A percentile compares a stretch with the other conserved stretches of the same genome.
Evolutionary conservation across 306 rosid species (phyloP).

Genomic region (Luffa aegyptiaca): DNA sequence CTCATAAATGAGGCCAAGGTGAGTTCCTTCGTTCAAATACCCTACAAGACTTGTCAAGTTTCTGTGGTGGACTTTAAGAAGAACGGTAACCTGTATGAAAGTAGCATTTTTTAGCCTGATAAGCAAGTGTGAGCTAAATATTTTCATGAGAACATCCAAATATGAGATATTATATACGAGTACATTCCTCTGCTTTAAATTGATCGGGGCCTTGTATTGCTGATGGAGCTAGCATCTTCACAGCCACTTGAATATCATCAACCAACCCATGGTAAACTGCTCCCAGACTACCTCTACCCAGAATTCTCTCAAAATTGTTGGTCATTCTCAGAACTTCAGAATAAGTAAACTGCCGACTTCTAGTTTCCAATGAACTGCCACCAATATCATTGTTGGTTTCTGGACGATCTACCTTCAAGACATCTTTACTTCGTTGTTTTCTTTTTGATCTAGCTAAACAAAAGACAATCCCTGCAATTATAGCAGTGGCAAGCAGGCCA

Average conservation of each 20-base stretch:
- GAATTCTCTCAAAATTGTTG: slow-evolving; percentile 24
- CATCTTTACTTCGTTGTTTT: slow-evolving; percentile 5
- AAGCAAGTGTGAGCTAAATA: background rate
- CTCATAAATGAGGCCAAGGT: slow-evolving; percentile 17
- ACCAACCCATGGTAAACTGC: slow-evolving; percentile 34
- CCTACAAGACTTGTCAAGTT: slow-evolving; percentile 24
- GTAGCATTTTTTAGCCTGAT: background rate
- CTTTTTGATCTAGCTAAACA: slow-evolving; percentile 14
- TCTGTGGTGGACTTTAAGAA: slow-evolving; percentile 23
- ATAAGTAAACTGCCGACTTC: slow-evolving; percentile 36
- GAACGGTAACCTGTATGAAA: slow-evolving; percentile 16
- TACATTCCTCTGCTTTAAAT: slow-evolving; percentile 42
- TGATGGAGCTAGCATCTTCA: slow-evolving; percentile 30
- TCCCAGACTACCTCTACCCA: slow-evolving; percentile 54
- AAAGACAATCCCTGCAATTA: slow-evolving; percentile 8
- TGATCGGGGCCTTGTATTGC: slow-evolving; percentile 19
- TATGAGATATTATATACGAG: background rate
- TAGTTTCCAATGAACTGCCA: slow-evolving; percentile 20
- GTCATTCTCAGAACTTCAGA: slow-evolving; percentile 27
- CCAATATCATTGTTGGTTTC: background rate
- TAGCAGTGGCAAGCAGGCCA: slow-evolving; percentile 27
- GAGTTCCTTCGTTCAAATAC: slow-evolving; percentile 16
- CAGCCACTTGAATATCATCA: slow-evolving; percentile 35
- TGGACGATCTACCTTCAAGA: background rate
- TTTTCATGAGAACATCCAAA: background rate